Conservation (phyloP, 2,329 filamentous ascomycete genomes). For the Hymenoscyphus scutula region DNA sequence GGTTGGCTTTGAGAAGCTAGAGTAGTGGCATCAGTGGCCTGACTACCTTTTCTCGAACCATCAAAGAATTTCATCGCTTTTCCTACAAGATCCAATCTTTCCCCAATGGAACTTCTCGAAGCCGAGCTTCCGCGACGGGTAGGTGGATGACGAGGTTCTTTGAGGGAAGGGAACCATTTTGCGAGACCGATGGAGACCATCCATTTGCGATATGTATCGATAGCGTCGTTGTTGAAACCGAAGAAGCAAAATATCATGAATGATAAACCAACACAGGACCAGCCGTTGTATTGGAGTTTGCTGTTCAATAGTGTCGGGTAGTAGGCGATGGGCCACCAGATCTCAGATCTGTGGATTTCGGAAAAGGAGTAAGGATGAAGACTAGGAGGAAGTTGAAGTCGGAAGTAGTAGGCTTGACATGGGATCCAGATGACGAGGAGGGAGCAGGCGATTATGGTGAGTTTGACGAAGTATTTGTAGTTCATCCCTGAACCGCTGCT, state of each 20-base stretch:
- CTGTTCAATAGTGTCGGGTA: conserved; percentile 41
- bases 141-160: conserved; percentile 12
- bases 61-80: conserved; percentile 30
- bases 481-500: conserved; percentile 50
- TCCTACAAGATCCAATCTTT: conserved; percentile 28
- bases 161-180: conserved; percentile 27
- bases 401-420: conserved; percentile 49
- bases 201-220: conserved; percentile 46
- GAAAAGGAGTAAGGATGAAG: conserved; percentile 50
- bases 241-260: conserved; percentile 62
- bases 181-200: conserved; percentile 27
- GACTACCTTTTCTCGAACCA: conserved; percentile 14
- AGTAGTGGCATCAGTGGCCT: conserved; percentile 6
- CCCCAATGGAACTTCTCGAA: conserved; percentile 13
- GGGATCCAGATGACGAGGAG: conserved; percentile 52
- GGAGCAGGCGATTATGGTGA: conserved; percentile 54
- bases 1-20: not conserved
- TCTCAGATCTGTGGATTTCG: conserved; percentile 45
- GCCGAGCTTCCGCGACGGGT: conserved; percentile 1
- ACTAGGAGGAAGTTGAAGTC: conserved; percentile 45
- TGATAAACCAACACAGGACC: conserved; percentile 53
- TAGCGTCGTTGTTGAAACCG: conserved; percentile 61
- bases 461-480: conserved; percentile 59
- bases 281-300: conserved; percentile 51
- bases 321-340: conserved; percentile 50